phyloP scores from a whole-genome alignment of 257 asterid species.

The Rehmannia glutinosa region DNA sequence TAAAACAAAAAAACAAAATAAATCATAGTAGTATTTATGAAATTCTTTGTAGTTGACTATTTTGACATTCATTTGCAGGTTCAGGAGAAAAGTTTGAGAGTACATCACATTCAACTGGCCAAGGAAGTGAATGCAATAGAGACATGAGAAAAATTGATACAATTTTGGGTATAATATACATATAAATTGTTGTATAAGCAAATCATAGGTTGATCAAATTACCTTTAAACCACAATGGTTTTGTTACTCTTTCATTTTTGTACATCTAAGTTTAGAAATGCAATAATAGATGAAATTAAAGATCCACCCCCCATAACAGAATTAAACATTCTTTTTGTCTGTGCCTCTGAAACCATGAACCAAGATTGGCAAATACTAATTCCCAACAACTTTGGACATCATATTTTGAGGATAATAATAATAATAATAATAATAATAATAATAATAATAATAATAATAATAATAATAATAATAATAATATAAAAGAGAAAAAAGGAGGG shows the following conservation, averaged over 20 bases:
- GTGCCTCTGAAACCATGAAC: no score
- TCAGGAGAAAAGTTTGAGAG: conserved; percentile 45
- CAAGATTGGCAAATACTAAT: no score
- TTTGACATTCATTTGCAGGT: conserved; percentile 35
- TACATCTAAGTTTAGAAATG: background rate
- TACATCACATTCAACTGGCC: conserved; percentile 38
- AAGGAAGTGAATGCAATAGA: conserved; percentile 17
- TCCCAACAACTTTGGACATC: no score
- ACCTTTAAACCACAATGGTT: background rate
- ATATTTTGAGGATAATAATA: no score
- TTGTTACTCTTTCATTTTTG: background rate
- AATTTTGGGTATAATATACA: background rate
- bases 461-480: no score
- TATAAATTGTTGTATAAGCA: background rate
- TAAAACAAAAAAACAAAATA: background rate
- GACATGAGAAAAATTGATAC: no score
- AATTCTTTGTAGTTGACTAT: background rate
- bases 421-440: no score
- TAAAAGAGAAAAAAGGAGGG: no score
- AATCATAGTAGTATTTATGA: no score
- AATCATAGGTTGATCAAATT: background rate
- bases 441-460: no score
- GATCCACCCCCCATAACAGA: no score
- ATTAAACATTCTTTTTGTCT: no score
- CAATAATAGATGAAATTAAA: background rate